A percentile compares a stretch with the other conserved stretches of the same genome.
phyloP scores from a whole-genome alignment of 176 grass and related monocot genomes.

The Phyllostachys edulis region DNA sequence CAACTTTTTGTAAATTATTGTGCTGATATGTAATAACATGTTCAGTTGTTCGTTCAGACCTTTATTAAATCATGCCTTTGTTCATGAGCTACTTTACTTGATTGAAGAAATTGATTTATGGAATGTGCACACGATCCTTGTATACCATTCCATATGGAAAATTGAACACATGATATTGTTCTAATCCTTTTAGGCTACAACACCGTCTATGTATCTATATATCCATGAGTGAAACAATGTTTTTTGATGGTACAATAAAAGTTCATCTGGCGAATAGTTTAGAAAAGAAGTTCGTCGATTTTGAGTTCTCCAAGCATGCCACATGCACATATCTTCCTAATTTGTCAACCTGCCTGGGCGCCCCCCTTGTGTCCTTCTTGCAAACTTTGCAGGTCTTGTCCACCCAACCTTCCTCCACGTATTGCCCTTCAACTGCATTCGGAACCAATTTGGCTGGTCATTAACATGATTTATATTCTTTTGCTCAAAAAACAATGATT shows the following conservation, averaged over 20 bases:
- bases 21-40: conserved; percentile 13
- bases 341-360: conserved; percentile 87
- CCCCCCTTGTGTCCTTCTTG: conserved; percentile 82
- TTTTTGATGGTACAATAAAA: conserved; percentile 11
- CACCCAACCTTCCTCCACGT: conserved; percentile 98
- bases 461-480: background rate
- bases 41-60: background rate
- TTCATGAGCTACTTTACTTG: background rate
- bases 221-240: conserved; percentile 16
- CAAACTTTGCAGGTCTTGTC: conserved; percentile 97
- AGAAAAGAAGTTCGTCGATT: conserved; percentile 69
- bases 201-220: conserved; percentile 31
- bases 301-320: conserved; percentile 69
- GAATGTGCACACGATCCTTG: background rate
- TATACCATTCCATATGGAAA: conserved; percentile 10
- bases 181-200: background rate
- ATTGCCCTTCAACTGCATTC: conserved; percentile 68
- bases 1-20: conserved; percentile 34
- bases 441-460: conserved; percentile 11
- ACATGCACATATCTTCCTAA: conserved; percentile 85
- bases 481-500: background rate
- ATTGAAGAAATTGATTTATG: background rate
- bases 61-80: background rate
- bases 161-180: background rate
- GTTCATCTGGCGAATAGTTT: conserved; percentile 73